Conservation (phyloP, 371 early-diverging fungal species). For the Mortierella sp. region DNA sequence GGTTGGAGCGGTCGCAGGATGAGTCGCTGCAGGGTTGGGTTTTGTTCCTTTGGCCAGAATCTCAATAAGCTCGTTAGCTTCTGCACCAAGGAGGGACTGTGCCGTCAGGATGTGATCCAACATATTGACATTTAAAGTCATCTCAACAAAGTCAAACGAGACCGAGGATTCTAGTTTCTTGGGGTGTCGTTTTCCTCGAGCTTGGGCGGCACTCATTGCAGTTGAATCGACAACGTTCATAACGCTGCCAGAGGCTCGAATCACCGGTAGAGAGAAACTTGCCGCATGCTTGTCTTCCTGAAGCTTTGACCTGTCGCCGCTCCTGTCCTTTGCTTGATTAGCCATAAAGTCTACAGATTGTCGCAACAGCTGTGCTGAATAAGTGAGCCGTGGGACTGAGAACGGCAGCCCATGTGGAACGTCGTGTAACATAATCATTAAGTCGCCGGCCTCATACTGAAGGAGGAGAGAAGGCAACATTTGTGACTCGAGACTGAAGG, state of each 20-base stretch:
- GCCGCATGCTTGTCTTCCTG: conserved; percentile 59
- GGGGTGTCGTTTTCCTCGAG: conserved; percentile 45
- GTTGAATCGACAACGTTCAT: conserved; percentile 48
- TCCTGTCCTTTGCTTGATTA: conserved; percentile 30
- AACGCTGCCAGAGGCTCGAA: conserved; percentile 69
- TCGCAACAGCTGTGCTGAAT: conserved; percentile 67
- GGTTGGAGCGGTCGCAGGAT: conserved; percentile 8
- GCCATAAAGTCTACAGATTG: conserved; percentile 71
- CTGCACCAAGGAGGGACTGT: conserved; percentile 81
- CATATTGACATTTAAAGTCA: conserved; percentile 76
- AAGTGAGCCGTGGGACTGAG: conserved; percentile 58
- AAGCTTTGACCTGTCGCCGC: conserved; percentile 23
- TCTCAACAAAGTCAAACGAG: conserved; percentile 74
- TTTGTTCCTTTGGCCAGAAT: conserved; percentile 64
- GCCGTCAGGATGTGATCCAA: conserved; percentile 84
- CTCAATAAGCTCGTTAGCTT: conserved; percentile 83
- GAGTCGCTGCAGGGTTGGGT: conserved; percentile 12
- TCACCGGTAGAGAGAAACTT: conserved; percentile 70
- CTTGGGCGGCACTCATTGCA: conserved; percentile 32
- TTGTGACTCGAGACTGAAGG: conserved; percentile 71
- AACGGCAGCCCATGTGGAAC: conserved; percentile 55
- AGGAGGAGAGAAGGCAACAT: conserved; percentile 76
- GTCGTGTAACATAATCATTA: conserved; percentile 68
- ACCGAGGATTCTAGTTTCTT: conserved; percentile 66
- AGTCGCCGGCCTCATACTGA: conserved; percentile 70